phyloP scores from a whole-genome alignment of 2,329 filamentous ascomycete genomes.

The Clarireedia sp. region DNA sequence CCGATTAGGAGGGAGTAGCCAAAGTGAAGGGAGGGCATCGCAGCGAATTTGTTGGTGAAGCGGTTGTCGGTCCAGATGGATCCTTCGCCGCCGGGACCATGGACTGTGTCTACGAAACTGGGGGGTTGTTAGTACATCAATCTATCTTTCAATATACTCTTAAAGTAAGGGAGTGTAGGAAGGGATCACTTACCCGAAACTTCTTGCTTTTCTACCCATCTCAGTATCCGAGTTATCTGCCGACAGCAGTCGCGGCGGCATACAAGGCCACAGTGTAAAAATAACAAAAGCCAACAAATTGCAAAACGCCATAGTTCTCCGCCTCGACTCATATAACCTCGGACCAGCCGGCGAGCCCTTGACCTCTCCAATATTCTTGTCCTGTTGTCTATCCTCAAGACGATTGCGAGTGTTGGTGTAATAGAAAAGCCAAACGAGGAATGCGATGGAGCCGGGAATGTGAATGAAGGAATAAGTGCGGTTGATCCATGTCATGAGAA shows the following conservation, averaged over 20 bases:
- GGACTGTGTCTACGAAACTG: slow-evolving; percentile 51
- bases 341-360: slow-evolving; percentile 40
- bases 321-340: slow-evolving; percentile 45
- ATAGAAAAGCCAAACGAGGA: slow-evolving; percentile 60
- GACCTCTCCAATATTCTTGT: slow-evolving; percentile 30
- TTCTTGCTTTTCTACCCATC: slow-evolving; percentile 50
- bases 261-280: slow-evolving; percentile 52
- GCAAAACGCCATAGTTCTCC: slow-evolving; percentile 49
- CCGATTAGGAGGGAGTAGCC: slow-evolving; percentile 69
- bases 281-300: slow-evolving; percentile 52
- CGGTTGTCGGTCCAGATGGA: slow-evolving; percentile 66
- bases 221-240: slow-evolving; percentile 45
- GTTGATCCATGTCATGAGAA: slow-evolving; percentile 61
- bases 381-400: slow-evolving; percentile 24
- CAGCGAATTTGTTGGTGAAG: slow-evolving; percentile 70
- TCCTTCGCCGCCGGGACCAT: slow-evolving; percentile 48
- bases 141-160: too few relatives aligned
- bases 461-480: slow-evolving; percentile 70
- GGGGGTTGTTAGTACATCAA: background rate
- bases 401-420: slow-evolving; percentile 51
- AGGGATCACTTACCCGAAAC: slow-evolving; percentile 32
- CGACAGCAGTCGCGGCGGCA: slow-evolving; percentile 50
- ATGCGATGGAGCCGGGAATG: slow-evolving; percentile 68
- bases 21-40: slow-evolving; percentile 70
- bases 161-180: background rate